Evolutionary conservation across 1,284 basidiomycete species (phyloP).

Genomic region (Stereum hirsutum): DNA sequence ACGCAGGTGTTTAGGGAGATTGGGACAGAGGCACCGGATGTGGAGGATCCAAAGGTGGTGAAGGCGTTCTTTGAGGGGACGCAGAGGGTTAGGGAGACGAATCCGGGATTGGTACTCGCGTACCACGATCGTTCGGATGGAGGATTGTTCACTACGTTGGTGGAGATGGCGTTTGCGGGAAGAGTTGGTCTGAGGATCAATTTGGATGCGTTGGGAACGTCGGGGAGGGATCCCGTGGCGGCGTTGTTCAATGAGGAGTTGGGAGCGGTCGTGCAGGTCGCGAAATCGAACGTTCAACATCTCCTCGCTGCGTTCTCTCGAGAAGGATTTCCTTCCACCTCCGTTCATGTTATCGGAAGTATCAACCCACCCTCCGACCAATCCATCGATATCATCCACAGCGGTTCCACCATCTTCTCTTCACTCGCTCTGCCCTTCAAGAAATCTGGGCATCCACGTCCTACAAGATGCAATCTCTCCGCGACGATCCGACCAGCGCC

Average conservation of each 20-base stretch:
- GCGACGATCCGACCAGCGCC: slow-evolving; percentile 79
- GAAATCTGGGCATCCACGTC: slow-evolving; percentile 92
- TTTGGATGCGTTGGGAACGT: slow-evolving; percentile 47
- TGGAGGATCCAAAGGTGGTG: slow-evolving; percentile 69
- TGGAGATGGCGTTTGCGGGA: slow-evolving; percentile 97
- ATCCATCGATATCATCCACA: slow-evolving; percentile 57
- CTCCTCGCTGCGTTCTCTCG: slow-evolving; percentile 58
- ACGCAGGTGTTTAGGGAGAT: slow-evolving; percentile 95
- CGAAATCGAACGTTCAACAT: slow-evolving; percentile 45
- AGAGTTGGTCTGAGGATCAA: slow-evolving; percentile 69
- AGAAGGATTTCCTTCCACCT: slow-evolving; percentile 64
- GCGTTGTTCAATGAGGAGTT: slow-evolving; percentile 95
- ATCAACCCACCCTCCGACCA: slow-evolving; percentile 49
- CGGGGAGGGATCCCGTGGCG: slow-evolving; percentile 46
- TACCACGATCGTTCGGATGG: slow-evolving; percentile 99
- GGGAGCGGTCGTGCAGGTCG: slow-evolving; percentile 88
- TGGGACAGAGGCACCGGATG: slow-evolving; percentile 83
- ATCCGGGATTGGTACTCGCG: slow-evolving; percentile 71
- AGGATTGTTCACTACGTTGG: slow-evolving; percentile 84
- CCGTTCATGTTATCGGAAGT: slow-evolving; percentile 71
- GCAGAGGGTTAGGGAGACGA: slow-evolving; percentile 52
- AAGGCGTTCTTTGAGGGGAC: slow-evolving; percentile 80
- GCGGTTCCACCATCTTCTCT: slow-evolving; percentile 50
- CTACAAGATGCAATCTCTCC: slow-evolving; percentile 82
- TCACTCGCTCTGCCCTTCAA: slow-evolving; percentile 70